Conservation (phyloP, 2,329 filamentous ascomycete species). For the Sphaerulina musiva region DNA sequence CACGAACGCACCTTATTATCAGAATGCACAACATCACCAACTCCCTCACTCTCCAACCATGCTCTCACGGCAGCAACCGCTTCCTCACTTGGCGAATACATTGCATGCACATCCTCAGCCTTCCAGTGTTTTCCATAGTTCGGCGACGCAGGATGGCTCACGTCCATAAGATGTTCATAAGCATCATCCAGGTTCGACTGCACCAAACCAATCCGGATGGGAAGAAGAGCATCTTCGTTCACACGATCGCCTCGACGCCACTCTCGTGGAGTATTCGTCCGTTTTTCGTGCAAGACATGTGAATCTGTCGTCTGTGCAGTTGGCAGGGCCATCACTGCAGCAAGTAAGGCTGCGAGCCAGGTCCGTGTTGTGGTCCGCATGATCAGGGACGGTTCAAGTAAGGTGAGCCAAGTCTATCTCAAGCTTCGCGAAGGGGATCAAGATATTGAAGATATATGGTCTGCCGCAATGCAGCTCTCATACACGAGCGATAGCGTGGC, state of each 20-base stretch:
- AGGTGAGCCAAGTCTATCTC: too few relatives aligned
- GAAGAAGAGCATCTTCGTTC: conserved; percentile 30
- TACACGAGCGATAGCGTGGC: too few relatives aligned
- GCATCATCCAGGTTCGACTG: conserved; percentile 23
- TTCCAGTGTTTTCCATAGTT: conserved; percentile 35
- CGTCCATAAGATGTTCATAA: conserved; percentile 30
- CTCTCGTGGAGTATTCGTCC: not conserved
- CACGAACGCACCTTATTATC: conserved; percentile 32
- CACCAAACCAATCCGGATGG: conserved; percentile 22
- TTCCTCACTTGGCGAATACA: conserved; percentile 36
- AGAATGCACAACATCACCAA: conserved; percentile 46
- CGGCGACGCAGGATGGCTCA: conserved; percentile 29
- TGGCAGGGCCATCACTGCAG: too few relatives aligned
- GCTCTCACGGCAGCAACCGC: conserved; percentile 41
- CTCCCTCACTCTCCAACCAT: conserved; percentile 52
- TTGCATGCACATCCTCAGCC: conserved; percentile 35
- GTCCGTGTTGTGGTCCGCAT: too few relatives aligned
- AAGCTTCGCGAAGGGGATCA: too few relatives aligned
- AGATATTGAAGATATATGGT: too few relatives aligned
- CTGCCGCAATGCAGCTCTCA: too few relatives aligned
- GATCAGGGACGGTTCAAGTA: too few relatives aligned
- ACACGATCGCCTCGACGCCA: conserved; percentile 37
- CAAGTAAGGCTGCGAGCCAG: too few relatives aligned
- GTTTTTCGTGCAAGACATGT: conserved; percentile 22
- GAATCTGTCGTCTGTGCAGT: too few relatives aligned